A percentile compares a stretch with the other conserved stretches of the same genome.
phyloP scores from a whole-genome alignment of 345 rosid genomes.

The Rhizophora mangle region DNA sequence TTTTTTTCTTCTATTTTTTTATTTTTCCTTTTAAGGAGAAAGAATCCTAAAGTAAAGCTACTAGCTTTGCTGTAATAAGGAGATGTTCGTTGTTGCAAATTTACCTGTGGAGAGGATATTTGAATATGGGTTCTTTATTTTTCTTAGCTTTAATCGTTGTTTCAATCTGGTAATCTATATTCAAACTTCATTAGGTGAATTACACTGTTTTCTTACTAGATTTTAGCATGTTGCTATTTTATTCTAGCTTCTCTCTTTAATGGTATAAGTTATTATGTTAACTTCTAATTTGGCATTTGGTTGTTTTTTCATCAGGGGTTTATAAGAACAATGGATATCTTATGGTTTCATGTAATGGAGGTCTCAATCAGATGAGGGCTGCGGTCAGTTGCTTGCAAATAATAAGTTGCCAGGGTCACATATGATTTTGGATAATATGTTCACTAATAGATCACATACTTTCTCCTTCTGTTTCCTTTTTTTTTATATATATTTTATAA shows the following conservation, averaged over 20 bases:
- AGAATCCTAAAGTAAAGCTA: neutral
- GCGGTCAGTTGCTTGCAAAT: slow-evolving; percentile 48
- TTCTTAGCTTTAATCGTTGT: no score
- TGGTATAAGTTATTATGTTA: neutral
- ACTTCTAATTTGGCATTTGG: neutral
- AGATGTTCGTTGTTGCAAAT: neutral
- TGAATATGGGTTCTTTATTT: no score
- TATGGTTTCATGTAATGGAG: slow-evolving; percentile 92
- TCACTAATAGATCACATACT: neutral
- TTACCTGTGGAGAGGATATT: neutral
- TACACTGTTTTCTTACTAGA: no score
- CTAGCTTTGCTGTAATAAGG: neutral
- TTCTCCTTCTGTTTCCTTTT: neutral
- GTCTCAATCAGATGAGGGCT: slow-evolving; percentile 93
- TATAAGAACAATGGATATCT: slow-evolving; percentile 94
- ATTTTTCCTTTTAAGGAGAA: no score
- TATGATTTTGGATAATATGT: neutral
- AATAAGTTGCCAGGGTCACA: neutral
- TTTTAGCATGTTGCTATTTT: no score
- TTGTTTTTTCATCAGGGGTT: slow-evolving; percentile 49
- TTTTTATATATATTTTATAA: neutral
- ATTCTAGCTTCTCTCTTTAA: no score
- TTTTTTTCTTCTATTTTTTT: neutral
- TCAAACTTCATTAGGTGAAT: no score
- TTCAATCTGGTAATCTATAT: no score